Evolutionary conservation across 345 rosid genomes (phyloP).

Genomic region (Syzygium jambos): DNA sequence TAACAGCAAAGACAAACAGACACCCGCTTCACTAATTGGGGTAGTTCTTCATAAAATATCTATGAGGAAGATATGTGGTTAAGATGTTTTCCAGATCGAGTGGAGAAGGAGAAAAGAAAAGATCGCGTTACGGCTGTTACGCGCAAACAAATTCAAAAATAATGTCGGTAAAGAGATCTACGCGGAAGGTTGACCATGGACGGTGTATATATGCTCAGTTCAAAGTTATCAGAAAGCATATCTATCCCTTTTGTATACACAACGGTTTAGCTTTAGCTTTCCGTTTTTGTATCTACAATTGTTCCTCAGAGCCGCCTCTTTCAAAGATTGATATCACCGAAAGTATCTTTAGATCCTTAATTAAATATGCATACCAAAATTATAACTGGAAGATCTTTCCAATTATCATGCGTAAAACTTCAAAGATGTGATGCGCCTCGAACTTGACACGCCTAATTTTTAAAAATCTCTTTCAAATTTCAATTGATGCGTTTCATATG

Average conservation of each 20-base stretch:
- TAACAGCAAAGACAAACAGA: background rate
- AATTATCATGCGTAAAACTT: fast-evolving
- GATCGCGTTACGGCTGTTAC: fast-evolving
- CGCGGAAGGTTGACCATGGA: fast-evolving
- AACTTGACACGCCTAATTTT: fast-evolving
- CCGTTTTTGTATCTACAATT: fast-evolving
- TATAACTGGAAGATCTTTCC: fast-evolving
- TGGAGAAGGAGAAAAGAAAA: fast-evolving
- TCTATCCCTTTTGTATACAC: background rate
- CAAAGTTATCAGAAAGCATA: fast-evolving
- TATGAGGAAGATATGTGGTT: fast-evolving
- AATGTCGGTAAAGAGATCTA: background rate
- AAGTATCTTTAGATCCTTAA: background rate
- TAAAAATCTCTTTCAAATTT: background rate
- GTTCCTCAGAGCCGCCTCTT: background rate
- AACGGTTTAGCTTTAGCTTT: background rate
- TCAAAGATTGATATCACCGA: background rate
- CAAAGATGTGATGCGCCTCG: fast-evolving
- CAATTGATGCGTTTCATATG: fast-evolving
- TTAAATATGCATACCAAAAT: background rate
- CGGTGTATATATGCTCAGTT: background rate
- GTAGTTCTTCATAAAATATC: background rate
- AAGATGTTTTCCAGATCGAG: background rate
- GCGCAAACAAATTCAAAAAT: fast-evolving
- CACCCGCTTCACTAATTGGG: background rate